These are phyloP conservation scores for Venturia effusa DNA, from an alignment of 2,329 filamentous ascomycete species.

Conservation along the genomic window DNA sequence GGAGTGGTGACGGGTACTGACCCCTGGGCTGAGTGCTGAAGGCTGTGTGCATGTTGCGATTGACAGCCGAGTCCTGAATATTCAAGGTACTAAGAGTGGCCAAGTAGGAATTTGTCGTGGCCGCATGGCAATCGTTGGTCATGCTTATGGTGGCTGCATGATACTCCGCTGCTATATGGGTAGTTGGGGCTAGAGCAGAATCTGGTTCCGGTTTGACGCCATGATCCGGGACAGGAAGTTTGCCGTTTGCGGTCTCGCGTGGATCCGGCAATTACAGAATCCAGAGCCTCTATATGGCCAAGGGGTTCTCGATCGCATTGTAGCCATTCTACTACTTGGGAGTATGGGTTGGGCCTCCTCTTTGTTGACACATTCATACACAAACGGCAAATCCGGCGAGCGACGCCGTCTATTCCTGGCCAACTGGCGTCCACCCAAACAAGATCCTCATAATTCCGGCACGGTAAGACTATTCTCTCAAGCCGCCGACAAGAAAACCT, in stretches of 20 bases:
- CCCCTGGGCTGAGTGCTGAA: not conserved
- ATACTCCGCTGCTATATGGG: not conserved
- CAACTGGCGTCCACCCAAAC: not conserved
- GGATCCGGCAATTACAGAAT: not conserved
- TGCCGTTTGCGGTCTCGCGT: not conserved
- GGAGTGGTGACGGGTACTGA: not conserved
- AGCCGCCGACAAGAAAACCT: not conserved
- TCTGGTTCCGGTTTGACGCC: not conserved
- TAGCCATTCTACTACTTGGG: not conserved
- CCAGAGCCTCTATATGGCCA: no score
- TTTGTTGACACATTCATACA: not conserved
- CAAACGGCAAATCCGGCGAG: not conserved
- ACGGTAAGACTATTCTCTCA: not conserved
- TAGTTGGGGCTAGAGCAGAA: not conserved
- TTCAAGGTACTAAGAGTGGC: not conserved
- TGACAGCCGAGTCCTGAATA: not conserved
- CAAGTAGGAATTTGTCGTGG: not conserved
- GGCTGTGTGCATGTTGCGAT: not conserved
- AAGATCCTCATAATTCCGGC: not conserved
- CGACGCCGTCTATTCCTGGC: not conserved
- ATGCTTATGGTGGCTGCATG: slow-evolving; percentile 1
- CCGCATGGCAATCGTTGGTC: not conserved
- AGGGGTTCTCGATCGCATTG: not conserved
- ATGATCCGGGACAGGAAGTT: not conserved
- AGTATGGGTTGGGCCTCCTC: not conserved